Evolutionary conservation across 2,329 filamentous ascomycete species (phyloP), one percentile per base, ranked within the genome.

Genomic region (Plenodomus lindquistii): DNA sequence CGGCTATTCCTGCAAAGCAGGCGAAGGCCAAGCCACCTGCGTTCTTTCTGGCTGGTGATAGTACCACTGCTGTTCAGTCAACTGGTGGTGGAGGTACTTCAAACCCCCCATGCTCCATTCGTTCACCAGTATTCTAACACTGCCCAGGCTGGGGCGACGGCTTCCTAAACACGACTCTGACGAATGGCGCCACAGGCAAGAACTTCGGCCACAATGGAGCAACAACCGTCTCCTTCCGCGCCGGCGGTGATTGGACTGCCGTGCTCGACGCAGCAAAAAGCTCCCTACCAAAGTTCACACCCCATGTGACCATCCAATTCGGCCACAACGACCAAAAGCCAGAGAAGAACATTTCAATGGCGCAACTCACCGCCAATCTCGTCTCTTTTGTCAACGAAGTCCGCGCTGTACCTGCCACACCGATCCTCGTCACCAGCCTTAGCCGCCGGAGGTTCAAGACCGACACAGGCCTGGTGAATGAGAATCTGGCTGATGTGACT

Each of bases 291-390:
- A 68, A 62, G 4, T 76, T 75, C 50, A 55, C 71, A 4, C 72
- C 76, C 6, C 81, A 77, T 43, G 80, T 84, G 6, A 83, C 81
- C 0, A 82, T 85, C 15, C 73, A 71, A 71, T 85, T 85, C 48
- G 83, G 83, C 0, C 82, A 85, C 63, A 85, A 85, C 48, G 83
- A 86, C 59, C 82, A 81, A 57, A 75, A n/a, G 67, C 67, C 3
- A 68, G 72, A 18, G 70, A 75, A 53, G 66, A 62, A 62, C 8
- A 64, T 85, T 44, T 69, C 70, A 2, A 65, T 82, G 11, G 66
- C 71, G 0, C 55, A 77, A 43, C 84, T 79, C 59, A 73, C 78
- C 20, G 63, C 64, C 2, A 83, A 84, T 40, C 71, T 86, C 0
- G 71, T 76, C 36, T 63, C 53, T 2, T 78, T 73, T 36, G 69